Evolutionary conservation across 441 rosid genomes (phyloP).

Genomic region (Euphorbia corollata): DNA sequence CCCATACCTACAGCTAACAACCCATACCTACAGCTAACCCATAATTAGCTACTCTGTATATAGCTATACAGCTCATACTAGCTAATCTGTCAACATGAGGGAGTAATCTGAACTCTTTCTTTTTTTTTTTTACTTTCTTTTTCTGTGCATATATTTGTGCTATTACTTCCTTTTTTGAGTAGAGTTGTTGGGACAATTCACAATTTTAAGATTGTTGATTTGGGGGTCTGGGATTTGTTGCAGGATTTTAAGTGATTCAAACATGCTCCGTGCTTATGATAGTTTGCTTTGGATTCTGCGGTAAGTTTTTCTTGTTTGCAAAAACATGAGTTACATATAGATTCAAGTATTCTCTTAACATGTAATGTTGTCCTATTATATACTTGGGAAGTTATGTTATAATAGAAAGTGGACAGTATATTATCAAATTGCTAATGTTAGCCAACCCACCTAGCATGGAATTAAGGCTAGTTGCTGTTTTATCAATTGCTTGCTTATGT

Average conservation of each 20-base stretch:
- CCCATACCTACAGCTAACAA: too few species aligned
- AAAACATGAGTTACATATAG: neutral
- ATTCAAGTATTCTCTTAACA: conserved; percentile 5
- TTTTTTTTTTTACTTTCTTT: neutral
- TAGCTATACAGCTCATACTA: too few species aligned
- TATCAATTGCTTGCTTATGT: too few species aligned
- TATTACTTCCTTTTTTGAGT: neutral
- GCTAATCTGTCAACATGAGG: too few species aligned
- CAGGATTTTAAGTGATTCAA: conserved; percentile 83
- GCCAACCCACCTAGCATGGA: too few species aligned
- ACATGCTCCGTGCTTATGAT: conserved; percentile 62
- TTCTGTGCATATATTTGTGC: neutral
- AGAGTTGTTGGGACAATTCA: conserved; percentile 8
- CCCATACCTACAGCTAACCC: too few species aligned
- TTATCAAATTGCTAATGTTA: conserved; percentile 4
- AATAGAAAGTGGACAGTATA: neutral
- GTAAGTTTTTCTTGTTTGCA: conserved; percentile 33
- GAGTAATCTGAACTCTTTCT: neutral
- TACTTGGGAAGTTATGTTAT: conserved; percentile 2
- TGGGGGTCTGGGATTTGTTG: conserved; percentile 18
- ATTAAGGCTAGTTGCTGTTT: too few species aligned
- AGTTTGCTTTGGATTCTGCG: conserved; percentile 86
- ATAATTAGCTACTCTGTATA: too few species aligned
- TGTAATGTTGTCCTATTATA: conserved; percentile 1
- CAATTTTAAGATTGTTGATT: conserved; percentile 15